These are phyloP conservation scores for Berberis thunbergii DNA, from an alignment of 164 flowering plant genomes.

Conservation along the genomic window DNA sequence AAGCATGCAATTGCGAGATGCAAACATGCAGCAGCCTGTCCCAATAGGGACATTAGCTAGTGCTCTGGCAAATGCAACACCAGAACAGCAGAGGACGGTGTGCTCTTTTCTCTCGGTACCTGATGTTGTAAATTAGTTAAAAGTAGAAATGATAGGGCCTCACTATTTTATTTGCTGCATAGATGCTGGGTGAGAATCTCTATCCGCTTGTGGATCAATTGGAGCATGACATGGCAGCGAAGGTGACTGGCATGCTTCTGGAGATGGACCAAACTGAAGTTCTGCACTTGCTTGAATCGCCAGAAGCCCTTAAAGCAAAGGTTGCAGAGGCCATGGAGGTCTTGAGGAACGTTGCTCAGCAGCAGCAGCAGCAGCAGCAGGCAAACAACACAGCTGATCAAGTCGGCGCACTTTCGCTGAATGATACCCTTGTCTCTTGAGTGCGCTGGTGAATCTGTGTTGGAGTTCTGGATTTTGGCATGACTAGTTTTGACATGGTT, in stretches of 20 bases:
- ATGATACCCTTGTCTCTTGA: conserved; percentile 37
- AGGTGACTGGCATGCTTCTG: conserved; percentile 77
- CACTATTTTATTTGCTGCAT: background rate
- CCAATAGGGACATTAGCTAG: conserved; percentile 65
- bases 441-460: background rate
- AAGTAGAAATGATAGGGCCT: background rate
- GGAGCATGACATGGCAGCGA: conserved; percentile 65
- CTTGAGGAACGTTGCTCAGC: conserved; percentile 59
- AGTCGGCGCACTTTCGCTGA: conserved; percentile 41
- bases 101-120: background rate
- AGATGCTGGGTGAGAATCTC: conserved; percentile 75
- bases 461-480: too few species aligned
- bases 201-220: conserved; percentile 73
- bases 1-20: conserved; percentile 55
- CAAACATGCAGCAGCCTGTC: conserved; percentile 39
- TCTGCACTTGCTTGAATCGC: conserved; percentile 69
- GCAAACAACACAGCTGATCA: conserved; percentile 47
- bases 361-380: too few species aligned
- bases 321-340: conserved; percentile 94
- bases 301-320: conserved; percentile 71
- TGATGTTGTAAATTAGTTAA: background rate
- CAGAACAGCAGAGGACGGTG: conserved; percentile 70
- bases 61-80: conserved; percentile 72
- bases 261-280: conserved; percentile 87
- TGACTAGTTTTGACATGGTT: background rate